Evolutionary conservation across 1,284 basidiomycete genomes (phyloP).

Genomic region (Rhodotorula glutinis): DNA sequence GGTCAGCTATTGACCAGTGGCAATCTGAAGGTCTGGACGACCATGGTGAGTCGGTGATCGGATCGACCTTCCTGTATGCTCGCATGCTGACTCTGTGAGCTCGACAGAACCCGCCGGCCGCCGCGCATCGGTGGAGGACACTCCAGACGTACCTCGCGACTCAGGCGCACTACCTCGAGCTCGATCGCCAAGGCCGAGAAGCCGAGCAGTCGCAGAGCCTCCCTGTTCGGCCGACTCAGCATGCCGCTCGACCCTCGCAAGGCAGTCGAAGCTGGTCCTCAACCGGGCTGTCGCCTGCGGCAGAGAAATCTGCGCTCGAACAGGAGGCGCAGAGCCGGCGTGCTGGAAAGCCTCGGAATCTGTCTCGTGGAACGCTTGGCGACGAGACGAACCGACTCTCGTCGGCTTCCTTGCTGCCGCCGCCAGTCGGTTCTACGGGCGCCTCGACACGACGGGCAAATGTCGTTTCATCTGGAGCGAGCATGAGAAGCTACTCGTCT

Average conservation of each 20-base stretch:
- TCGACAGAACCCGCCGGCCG: slow-evolving; percentile 54
- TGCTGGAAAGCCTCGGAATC: slow-evolving; percentile 10
- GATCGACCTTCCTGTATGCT: too few species aligned
- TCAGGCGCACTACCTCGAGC: slow-evolving; percentile 52
- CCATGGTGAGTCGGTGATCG: slow-evolving; percentile 71
- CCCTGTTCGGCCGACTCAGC: slow-evolving; percentile 37
- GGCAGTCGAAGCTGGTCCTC: slow-evolving; percentile 57
- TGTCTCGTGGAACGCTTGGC: slow-evolving; percentile 1
- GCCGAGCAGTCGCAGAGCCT: slow-evolving; percentile 30
- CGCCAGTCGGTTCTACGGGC: background rate
- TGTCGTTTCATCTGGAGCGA: slow-evolving; percentile 6
- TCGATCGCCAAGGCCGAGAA: slow-evolving; percentile 48
- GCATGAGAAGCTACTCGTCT: slow-evolving; percentile 30
- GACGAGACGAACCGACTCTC: slow-evolving; percentile 16
- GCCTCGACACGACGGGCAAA: background rate
- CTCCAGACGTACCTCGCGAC: slow-evolving; percentile 54
- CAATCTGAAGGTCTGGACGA: slow-evolving; percentile 76
- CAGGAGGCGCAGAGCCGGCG: slow-evolving; percentile 67
- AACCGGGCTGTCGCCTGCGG: slow-evolving; percentile 75
- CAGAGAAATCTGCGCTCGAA: slow-evolving; percentile 77
- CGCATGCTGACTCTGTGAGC: background rate
- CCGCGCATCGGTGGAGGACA: slow-evolving; percentile 54
- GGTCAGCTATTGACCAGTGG: slow-evolving; percentile 48
- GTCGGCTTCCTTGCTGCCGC: slow-evolving; percentile 6
- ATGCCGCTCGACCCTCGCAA: background rate